Percentiles rank a stretch among this genome's conserved stretches.
These are phyloP conservation scores for Geotrichum restrictum DNA, from an alignment of 1,139 yeast species.

Conservation along the genomic window DNA sequence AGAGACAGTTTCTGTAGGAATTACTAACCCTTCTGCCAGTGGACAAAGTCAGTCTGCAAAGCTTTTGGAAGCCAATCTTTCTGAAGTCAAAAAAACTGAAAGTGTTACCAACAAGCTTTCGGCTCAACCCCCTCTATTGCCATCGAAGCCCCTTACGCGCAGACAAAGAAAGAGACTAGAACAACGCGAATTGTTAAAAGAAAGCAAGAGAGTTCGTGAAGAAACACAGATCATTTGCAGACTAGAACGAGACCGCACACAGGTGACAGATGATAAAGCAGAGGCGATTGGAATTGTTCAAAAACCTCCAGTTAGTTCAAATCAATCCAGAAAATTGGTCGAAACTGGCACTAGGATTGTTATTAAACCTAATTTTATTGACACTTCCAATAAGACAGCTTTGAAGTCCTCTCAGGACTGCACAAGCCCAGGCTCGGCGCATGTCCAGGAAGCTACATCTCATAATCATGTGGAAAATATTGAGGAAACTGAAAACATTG, in stretches of 20 bases:
- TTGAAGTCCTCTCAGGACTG: neutral
- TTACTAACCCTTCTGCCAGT: neutral
- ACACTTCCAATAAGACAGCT: neutral
- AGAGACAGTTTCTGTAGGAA: neutral
- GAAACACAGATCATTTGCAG: conserved; percentile 9
- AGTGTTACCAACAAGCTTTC: neutral
- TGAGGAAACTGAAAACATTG: too few species aligned
- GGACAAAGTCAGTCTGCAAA: neutral
- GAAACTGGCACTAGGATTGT: neutral
- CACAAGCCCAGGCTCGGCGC: too few species aligned
- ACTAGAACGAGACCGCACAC: neutral
- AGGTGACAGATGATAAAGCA: neutral
- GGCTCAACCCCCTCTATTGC: neutral
- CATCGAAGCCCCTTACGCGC: conserved; percentile 12
- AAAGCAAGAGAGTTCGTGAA: conserved; percentile 16
- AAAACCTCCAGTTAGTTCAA: neutral
- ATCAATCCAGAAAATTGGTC: neutral
- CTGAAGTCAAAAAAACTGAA: neutral
- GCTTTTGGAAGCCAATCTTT: neutral
- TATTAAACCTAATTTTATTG: neutral
- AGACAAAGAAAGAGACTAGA: conserved; percentile 14
- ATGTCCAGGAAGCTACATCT: too few species aligned
- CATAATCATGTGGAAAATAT: too few species aligned
- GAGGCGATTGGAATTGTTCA: neutral
- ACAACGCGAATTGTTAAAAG: conserved; percentile 10